phyloP scores from a whole-genome alignment of 148 eudicot genomes.

The Chenopodium suecicum region DNA sequence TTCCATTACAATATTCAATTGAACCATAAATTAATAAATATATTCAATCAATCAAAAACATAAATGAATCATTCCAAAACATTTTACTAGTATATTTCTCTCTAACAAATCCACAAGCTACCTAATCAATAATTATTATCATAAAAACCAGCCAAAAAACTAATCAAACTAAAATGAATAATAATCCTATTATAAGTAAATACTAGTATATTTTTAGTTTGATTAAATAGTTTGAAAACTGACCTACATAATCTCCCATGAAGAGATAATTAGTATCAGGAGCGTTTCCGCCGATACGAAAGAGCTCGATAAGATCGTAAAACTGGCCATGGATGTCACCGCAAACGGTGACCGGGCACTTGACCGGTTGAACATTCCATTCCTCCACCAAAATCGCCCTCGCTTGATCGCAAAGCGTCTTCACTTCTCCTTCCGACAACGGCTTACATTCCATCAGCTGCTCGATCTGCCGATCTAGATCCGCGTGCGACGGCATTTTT shows the following conservation, averaged over 20 bases:
- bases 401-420: constrained; percentile 81
- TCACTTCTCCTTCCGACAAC: constrained; percentile 73
- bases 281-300: constrained; percentile 81
- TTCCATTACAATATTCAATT: neutral
- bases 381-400: constrained; percentile 88
- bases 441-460: constrained; percentile 95
- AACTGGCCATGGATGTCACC: constrained; percentile 97
- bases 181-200: no score
- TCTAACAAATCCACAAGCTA: neutral
- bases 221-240: constrained; percentile 23
- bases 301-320: constrained; percentile 86
- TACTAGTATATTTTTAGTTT: no score
- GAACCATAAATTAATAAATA: neutral
- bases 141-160: neutral
- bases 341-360: constrained; percentile 92
- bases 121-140: neutral
- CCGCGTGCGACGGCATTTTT: constrained; percentile 70
- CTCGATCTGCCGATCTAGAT: constrained; percentile 84
- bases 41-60: no score
- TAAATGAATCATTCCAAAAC: neutral
- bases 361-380: constrained; percentile 93
- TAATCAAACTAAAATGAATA: neutral
- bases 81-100: neutral
- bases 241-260: constrained; percentile 94
- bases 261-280: constrained; percentile 96